phyloP scores from a whole-genome alignment of 768 basidiomycete genomes.

The Macrocybe gigantea region DNA sequence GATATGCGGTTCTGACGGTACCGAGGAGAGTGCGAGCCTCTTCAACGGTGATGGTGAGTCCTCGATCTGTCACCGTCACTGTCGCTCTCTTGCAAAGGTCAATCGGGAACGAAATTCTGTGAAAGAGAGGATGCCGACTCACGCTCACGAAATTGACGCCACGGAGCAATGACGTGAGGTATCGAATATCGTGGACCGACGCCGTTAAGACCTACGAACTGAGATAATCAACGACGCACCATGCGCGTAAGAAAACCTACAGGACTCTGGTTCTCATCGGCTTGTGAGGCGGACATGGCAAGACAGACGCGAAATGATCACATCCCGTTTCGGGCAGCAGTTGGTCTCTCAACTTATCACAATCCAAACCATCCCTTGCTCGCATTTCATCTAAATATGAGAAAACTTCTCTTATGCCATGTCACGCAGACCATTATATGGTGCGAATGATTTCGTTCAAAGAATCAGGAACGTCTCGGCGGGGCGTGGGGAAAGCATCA shows the following conservation, averaged over 20 bases:
- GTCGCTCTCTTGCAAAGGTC: constrained; percentile 55
- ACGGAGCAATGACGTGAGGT: constrained; percentile 71
- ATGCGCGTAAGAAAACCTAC: too few species aligned
- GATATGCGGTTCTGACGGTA: constrained; percentile 18
- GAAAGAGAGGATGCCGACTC: constrained; percentile 19
- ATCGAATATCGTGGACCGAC: constrained; percentile 76
- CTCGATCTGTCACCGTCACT: constrained; percentile 61
- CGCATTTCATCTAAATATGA: too few species aligned
- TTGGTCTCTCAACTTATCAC: too few species aligned
- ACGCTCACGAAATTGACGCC: constrained; percentile 82
- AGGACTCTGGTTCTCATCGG: too few species aligned
- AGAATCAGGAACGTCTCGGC: constrained; percentile 87
- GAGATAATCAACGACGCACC: too few species aligned
- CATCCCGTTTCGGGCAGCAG: too few species aligned
- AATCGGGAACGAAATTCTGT: not conserved
- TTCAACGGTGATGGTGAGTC: constrained; percentile 77
- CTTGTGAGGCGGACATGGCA: too few species aligned
- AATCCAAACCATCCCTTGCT: too few species aligned
- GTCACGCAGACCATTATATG: too few species aligned
- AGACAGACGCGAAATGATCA: too few species aligned
- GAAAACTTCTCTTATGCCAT: too few species aligned
- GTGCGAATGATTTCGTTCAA: constrained; percentile 51
- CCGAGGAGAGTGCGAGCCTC: constrained; percentile 80
- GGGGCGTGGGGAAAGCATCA: constrained; percentile 25
- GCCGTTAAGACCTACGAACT: constrained; percentile 50